Conservation (phyloP, 345 rosid genomes). For the Durio zibethinus region DNA sequence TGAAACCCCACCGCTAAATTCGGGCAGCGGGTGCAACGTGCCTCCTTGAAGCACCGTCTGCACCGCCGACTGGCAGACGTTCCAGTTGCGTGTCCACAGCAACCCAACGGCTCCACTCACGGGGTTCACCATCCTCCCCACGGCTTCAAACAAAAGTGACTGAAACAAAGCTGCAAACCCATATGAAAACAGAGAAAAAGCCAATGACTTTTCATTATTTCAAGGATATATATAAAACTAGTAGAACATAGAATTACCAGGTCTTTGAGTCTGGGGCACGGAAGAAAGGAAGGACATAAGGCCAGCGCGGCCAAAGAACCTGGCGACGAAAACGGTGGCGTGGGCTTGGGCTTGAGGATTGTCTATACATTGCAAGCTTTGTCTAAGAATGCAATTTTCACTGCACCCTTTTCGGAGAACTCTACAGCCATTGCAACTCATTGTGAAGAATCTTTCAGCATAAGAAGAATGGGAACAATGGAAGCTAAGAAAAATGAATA, state of each 20-base stretch:
- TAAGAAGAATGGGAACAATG: neutral
- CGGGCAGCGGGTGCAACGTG: constrained; percentile 39
- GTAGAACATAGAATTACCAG: too few species aligned
- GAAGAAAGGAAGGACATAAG: constrained; percentile 74
- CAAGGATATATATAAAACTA: neutral
- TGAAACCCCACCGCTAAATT: constrained; percentile 15
- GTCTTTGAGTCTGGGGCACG: constrained; percentile 55
- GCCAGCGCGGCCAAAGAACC: constrained; percentile 91
- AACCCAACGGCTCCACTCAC: constrained; percentile 71
- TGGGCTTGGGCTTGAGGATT: constrained; percentile 66
- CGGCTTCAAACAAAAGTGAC: constrained; percentile 63
- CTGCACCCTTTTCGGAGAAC: constrained; percentile 85
- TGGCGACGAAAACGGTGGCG: constrained; percentile 87
- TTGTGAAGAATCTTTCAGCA: constrained; percentile 8
- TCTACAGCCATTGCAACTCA: constrained; percentile 94
- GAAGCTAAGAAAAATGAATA: neutral
- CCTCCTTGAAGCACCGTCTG: constrained; percentile 63
- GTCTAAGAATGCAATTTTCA: constrained; percentile 68
- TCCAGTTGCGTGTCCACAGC: constrained; percentile 72
- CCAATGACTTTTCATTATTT: too few species aligned
- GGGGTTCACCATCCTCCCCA: constrained; percentile 65
- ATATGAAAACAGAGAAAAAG: too few species aligned
- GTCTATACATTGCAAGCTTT: constrained; percentile 59
- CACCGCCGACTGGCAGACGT: constrained; percentile 52
- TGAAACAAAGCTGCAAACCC: constrained; percentile 53